phyloP scores from a whole-genome alignment of 2,329 filamentous ascomycete genomes.

The Sarocladium brachiariae region DNA sequence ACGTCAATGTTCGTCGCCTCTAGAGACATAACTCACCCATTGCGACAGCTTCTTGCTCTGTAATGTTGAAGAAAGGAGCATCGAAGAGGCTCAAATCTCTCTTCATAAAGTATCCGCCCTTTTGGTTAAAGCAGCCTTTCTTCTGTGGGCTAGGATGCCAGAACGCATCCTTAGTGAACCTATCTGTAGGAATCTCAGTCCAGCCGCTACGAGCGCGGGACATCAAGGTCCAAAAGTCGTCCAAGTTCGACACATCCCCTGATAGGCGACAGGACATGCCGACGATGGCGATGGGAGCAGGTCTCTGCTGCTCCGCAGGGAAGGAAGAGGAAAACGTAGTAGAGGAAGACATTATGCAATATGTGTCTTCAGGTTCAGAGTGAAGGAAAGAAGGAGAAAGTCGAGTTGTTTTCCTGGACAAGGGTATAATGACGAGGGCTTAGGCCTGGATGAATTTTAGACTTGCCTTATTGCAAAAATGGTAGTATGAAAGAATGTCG shows the following conservation, averaged over 20 bases:
- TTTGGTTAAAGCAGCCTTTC: slow-evolving; percentile 22
- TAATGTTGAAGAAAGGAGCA: slow-evolving; percentile 46
- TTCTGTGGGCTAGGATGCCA: slow-evolving; percentile 18
- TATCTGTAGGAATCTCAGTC: slow-evolving; percentile 17
- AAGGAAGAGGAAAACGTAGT: not conserved
- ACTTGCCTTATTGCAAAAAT: not conserved
- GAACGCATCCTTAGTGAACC: slow-evolving; percentile 19
- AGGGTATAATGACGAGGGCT: not conserved
- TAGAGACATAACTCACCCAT: slow-evolving; percentile 30
- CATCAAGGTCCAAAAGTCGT: slow-evolving; percentile 10
- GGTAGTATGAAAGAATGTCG: not conserved
- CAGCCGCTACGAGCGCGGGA: slow-evolving; percentile 11
- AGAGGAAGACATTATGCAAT: not conserved
- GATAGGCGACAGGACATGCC: slow-evolving; percentile 35
- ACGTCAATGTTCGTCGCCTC: too few species aligned
- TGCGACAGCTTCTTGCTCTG: slow-evolving; percentile 40
- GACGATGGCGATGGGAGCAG: slow-evolving; percentile 25
- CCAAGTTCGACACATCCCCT: slow-evolving; percentile 17
- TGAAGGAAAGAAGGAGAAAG: too few species aligned
- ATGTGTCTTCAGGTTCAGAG: too few species aligned
- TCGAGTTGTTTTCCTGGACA: too few species aligned
- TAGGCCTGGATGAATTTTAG: too few species aligned
- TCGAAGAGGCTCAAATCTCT: slow-evolving; percentile 41
- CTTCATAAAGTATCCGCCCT: slow-evolving; percentile 35
- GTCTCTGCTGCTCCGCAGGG: not conserved